Conservation (phyloP, 495 filamentous ascomycete species). For the Cercophora newfieldiana region DNA sequence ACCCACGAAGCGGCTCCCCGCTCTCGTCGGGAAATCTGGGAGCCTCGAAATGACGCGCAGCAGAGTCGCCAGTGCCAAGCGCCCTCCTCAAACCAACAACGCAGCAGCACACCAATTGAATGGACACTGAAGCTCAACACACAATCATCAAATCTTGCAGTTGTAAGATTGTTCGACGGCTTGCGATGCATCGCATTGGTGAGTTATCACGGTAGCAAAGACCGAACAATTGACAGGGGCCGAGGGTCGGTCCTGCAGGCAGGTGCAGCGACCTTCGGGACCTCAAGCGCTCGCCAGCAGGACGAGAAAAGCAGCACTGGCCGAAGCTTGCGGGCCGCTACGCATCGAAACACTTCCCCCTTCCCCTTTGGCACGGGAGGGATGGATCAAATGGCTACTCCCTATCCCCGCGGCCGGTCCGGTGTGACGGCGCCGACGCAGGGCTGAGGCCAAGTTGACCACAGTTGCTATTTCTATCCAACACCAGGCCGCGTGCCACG, state of each 20-base stretch:
- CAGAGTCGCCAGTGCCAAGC: too few species aligned
- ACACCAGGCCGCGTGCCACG: not conserved
- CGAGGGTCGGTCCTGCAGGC: not conserved
- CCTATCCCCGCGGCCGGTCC: not conserved
- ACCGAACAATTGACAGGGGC: too few species aligned
- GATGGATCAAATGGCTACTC: not conserved
- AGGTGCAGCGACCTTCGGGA: not conserved
- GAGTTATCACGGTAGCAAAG: too few species aligned
- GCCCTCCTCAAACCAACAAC: too few species aligned
- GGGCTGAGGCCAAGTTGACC: slow-evolving; percentile 2
- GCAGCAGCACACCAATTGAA: too few species aligned
- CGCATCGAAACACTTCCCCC: not conserved
- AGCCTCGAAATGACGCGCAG: slow-evolving; percentile 5
- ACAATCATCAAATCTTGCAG: not conserved
- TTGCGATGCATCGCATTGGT: not conserved
- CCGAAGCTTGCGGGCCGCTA: not conserved
- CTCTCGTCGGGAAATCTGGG: not conserved
- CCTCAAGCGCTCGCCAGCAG: not conserved
- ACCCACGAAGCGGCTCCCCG: slow-evolving; percentile 1
- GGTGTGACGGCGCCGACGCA: slow-evolving; percentile 4
- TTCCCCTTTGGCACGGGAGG: not conserved
- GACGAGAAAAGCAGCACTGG: not conserved
- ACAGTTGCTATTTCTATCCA: not conserved
- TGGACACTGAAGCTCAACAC: too few species aligned
- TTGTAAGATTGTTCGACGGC: not conserved